Percentiles rank a stretch among this genome's conserved stretches.
phyloP scores from a whole-genome alignment of 2,329 filamentous ascomycete genomes.

The Fusarium pilosicola region DNA sequence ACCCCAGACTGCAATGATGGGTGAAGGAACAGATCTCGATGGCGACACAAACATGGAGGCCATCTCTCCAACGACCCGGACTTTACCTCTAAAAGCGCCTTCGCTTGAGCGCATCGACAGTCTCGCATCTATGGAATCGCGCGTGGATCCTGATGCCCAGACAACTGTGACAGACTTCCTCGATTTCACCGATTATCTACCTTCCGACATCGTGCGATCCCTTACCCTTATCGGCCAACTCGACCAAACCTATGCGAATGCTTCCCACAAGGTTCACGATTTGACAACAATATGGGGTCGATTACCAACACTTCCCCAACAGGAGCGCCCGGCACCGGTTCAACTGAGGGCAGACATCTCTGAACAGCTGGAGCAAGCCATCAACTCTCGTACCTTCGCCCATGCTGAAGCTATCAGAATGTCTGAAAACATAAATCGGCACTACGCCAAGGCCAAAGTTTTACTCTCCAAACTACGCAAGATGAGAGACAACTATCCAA shows the following conservation, averaged over 20 bases:
- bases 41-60: slow-evolving; percentile 40
- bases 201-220: slow-evolving; percentile 72
- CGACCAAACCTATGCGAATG: slow-evolving; percentile 66
- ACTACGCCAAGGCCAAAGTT: slow-evolving; percentile 68
- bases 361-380: slow-evolving; percentile 62
- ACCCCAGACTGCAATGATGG: slow-evolving; percentile 34
- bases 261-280: slow-evolving; percentile 64
- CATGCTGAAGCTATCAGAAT: slow-evolving; percentile 72
- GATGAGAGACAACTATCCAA: slow-evolving; percentile 70
- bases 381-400: slow-evolving; percentile 66
- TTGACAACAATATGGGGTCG: slow-evolving; percentile 67
- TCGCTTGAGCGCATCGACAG: slow-evolving; percentile 49
- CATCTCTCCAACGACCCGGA: slow-evolving; percentile 44
- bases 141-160: slow-evolving; percentile 72
- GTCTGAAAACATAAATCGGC: slow-evolving; percentile 70
- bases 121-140: slow-evolving; percentile 56
- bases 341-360: slow-evolving; percentile 70
- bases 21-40: slow-evolving; percentile 39
- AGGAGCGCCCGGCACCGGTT: slow-evolving; percentile 59
- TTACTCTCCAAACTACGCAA: slow-evolving; percentile 67
- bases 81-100: slow-evolving; percentile 39
- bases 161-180: slow-evolving; percentile 77
- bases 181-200: slow-evolving; percentile 76
- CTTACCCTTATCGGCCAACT: slow-evolving; percentile 73
- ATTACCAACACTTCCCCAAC: slow-evolving; percentile 60